Evolutionary conservation across 306 rosid species (phyloP).

Genomic region (Rosa multiflora): DNA sequence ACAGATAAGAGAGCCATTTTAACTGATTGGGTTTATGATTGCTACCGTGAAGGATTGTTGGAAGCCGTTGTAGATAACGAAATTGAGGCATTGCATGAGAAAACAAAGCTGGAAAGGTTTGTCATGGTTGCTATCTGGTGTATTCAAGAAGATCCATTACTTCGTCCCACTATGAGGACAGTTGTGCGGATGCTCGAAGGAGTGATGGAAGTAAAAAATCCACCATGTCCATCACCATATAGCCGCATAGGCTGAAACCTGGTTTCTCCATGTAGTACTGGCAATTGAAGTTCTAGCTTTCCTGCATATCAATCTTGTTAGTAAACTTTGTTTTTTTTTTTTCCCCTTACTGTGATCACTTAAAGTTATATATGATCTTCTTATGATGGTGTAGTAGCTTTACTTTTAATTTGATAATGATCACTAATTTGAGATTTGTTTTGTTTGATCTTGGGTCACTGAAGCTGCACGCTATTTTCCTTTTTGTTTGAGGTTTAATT

Average conservation of each 20-base stretch:
- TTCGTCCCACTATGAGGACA: slow-evolving; percentile 34
- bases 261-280: too few relatives aligned
- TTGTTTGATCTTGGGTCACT: too few relatives aligned
- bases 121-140: slow-evolving; percentile 8
- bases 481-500: too few relatives aligned
- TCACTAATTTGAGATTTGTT: too few relatives aligned
- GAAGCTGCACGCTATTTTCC: too few relatives aligned
- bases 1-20: slow-evolving; percentile 4
- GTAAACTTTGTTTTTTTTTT: too few relatives aligned
- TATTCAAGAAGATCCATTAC: slow-evolving; percentile 20
- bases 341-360: too few relatives aligned
- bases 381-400: too few relatives aligned
- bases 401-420: too few relatives aligned
- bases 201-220: slow-evolving; percentile 26
- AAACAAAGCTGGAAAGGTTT: slow-evolving; percentile 9
- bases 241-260: slow-evolving; percentile 27
- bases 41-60: not conserved
- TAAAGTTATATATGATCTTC: too few relatives aligned
- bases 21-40: slow-evolving; percentile 29
- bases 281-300: too few relatives aligned
- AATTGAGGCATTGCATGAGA: slow-evolving; percentile 10
- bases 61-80: slow-evolving; percentile 9
- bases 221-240: slow-evolving; percentile 30
- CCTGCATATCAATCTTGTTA: too few relatives aligned
- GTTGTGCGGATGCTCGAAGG: not conserved